Base-by-base conservation (phyloP, 495 filamentous ascomycete genomes). In the Lepidopterella palustris region DNA sequence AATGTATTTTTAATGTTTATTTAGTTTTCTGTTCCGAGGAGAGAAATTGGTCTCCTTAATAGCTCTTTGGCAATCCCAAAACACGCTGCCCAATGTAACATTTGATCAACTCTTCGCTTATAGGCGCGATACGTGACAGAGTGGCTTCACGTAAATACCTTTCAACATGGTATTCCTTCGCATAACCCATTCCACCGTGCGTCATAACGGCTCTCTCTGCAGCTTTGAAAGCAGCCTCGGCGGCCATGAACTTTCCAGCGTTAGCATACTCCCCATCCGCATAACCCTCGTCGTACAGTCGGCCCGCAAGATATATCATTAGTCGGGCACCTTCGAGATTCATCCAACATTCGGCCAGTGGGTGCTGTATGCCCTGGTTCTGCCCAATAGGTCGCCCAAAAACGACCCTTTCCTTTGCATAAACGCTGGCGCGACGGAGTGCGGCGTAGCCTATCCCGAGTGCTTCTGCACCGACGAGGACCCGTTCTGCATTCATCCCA, bases 401-500 rank as follows among this genome's bases (percentile, higher is more conserved):
- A 15, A 70, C 68, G 27, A 64, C 52, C n/a, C 68, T 59, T 26
- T 70, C 68, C 13, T 56, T 47, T 9, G 68, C 66, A 39, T 70
- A 70, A 5, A 55, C 50, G 45, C 55, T 57, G 3, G 68, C 66
- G 24, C 60, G 62, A n/a, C 66, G 50, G n/a, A 70, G 45, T 15
- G 68, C 68, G 6, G 68, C 68, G 27, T 59, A 68, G 1, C 68
- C 68, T 11, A 70, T 57, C 1, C 68, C 68, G 20, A 68, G 24
- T 1, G 66, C 68, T 60, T 70, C 68, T 26, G 61, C 68, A 11
- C 65, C 53, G 9, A 70, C 20, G 27, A 70, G 55, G 53, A 68
- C 64, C 1, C 68, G 62, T 32, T 70, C 68, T 3, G 68, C 68
- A 49, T 70, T 70, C 68, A 70, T 70, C 23, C 68, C 66, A 40